phyloP scores from a whole-genome alignment of 2,329 filamentous ascomycete genomes.

The Ophiocordyceps camponoti-leonardi region DNA sequence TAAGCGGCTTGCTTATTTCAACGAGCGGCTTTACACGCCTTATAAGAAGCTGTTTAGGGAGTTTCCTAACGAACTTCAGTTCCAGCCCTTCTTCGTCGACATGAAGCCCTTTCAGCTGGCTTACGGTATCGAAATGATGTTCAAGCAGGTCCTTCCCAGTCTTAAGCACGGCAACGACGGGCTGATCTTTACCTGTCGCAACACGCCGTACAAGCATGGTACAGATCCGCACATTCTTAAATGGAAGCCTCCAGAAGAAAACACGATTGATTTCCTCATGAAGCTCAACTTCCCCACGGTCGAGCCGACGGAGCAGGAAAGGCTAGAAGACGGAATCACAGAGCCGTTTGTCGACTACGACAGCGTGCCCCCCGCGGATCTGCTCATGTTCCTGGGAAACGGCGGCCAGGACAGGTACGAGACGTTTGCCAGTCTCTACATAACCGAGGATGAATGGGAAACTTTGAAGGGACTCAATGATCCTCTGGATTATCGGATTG shows the following conservation, averaged over 20 bases:
- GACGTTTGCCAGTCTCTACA: constrained; percentile 46
- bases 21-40: constrained; percentile 56
- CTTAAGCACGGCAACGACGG: constrained; percentile 91
- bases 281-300: constrained; percentile 56
- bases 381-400: constrained; percentile 53
- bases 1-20: constrained; percentile 78
- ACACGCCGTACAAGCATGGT: constrained; percentile 70
- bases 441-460: constrained; percentile 72
- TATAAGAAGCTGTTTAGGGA: constrained; percentile 45
- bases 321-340: constrained; percentile 40
- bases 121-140: constrained; percentile 86
- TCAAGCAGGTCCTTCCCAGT: constrained; percentile 65
- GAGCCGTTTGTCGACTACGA: constrained; percentile 63
- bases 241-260: constrained; percentile 93
- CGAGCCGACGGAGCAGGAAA: constrained; percentile 51
- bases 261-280: constrained; percentile 84
- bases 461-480: constrained; percentile 54
- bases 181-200: constrained; percentile 91
- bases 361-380: constrained; percentile 52
- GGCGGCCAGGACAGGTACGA: constrained; percentile 36
- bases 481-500: constrained; percentile 70
- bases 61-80: constrained; percentile 51
- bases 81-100: constrained; percentile 64
- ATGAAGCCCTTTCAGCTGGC: constrained; percentile 81
- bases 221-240: constrained; percentile 91